phyloP scores from a whole-genome alignment of 1,284 basidiomycete species.

The Pseudozyma pruni region DNA sequence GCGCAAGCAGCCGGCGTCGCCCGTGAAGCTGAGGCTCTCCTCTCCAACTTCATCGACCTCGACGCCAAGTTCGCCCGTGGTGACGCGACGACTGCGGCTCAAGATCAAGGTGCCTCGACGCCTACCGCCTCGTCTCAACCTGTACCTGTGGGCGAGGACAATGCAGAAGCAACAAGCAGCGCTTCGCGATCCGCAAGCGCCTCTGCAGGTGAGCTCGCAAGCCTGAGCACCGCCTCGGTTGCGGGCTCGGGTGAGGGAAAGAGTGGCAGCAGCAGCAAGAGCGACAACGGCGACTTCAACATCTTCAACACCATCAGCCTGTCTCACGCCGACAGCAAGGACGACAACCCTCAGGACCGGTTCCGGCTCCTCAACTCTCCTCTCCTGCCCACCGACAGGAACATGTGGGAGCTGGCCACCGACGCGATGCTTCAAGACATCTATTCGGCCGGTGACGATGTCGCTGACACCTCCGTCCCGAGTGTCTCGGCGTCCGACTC shows the following conservation, averaged over 20 bases:
- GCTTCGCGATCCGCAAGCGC: constrained; percentile 36
- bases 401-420: constrained; percentile 44
- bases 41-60: constrained; percentile 52
- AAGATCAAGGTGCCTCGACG: constrained; percentile 47
- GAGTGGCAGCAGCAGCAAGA: constrained; percentile 14
- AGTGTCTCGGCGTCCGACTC: constrained; percentile 11
- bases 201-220: constrained; percentile 37
- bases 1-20: constrained; percentile 33
- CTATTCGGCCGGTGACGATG: constrained; percentile 18
- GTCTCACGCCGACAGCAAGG: constrained; percentile 18
- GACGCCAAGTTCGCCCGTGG: constrained; percentile 39
- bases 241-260: constrained; percentile 18
- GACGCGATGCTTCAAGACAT: constrained; percentile 48
- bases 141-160: constrained; percentile 43
- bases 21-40: constrained; percentile 55
- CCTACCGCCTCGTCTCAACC: constrained; percentile 39
- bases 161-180: constrained; percentile 32
- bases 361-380: constrained; percentile 44
- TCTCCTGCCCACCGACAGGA: constrained; percentile 29
- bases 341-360: constrained; percentile 14
- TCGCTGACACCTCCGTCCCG: constrained; percentile 5
- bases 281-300: constrained; percentile 4
- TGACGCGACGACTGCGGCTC: constrained; percentile 47
- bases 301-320: constrained; percentile 36
- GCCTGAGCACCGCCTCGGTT: constrained; percentile 32